phyloP scores from a whole-genome alignment of 768 basidiomycete genomes.

The Podaxis mareebaensis region DNA sequence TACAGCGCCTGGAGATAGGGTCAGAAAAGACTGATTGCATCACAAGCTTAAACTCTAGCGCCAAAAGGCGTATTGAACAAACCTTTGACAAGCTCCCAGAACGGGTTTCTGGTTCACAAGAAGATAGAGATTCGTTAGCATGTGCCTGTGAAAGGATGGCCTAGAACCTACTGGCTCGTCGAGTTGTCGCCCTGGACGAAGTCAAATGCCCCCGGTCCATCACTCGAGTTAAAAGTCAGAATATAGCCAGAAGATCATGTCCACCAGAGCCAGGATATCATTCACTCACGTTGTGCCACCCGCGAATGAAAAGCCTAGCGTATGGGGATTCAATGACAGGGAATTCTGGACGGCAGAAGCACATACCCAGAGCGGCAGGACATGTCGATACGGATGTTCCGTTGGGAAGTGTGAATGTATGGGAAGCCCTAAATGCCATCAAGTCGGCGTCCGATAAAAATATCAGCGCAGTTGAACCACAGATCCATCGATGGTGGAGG shows the following conservation, averaged over 20 bases:
- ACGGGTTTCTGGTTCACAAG: constrained; percentile 56
- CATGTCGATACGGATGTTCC: constrained; percentile 71
- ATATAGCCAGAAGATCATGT: background rate
- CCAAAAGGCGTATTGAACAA: background rate
- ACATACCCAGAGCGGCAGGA: constrained; percentile 74
- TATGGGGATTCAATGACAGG: constrained; percentile 10
- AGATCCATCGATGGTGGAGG: background rate
- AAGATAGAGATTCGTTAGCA: constrained; percentile 15
- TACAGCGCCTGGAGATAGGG: constrained; percentile 43
- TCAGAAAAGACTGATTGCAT: constrained; percentile 16
- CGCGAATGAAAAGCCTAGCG: constrained; percentile 69
- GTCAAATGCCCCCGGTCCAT: constrained; percentile 79
- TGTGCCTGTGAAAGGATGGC: background rate
- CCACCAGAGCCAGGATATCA: background rate
- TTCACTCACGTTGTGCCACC: constrained; percentile 73
- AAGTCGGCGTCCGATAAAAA: background rate
- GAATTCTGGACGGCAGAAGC: background rate
- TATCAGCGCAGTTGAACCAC: background rate
- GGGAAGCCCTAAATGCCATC: constrained; percentile 48
- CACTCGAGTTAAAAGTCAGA: constrained; percentile 37
- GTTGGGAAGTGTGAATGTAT: constrained; percentile 63
- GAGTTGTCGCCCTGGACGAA: constrained; percentile 76
- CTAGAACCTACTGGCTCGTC: constrained; percentile 46
- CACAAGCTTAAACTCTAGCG: constrained; percentile 11
- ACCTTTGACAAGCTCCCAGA: constrained; percentile 82